Base-by-base conservation (phyloP, 805 yeast species). In the Sugiyamaella qingdaonensis region DNA sequence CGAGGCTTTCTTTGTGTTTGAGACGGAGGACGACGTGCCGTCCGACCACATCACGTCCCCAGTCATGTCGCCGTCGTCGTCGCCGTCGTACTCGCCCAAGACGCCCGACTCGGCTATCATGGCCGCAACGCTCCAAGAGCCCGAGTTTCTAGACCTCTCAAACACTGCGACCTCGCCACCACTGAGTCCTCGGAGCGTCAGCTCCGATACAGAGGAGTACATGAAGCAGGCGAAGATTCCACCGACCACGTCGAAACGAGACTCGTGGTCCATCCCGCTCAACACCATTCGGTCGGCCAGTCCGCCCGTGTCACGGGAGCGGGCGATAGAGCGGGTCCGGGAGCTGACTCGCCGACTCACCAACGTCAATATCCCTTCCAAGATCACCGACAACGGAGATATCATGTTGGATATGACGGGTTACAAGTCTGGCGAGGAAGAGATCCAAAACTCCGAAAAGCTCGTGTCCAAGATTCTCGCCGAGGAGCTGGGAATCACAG, bases 1-100 rank as follows among this genome's bases (percentile, higher is more conserved):
- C 11, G 99, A 94, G 69, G 99, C 98, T 0, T 90, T 90, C 67
- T 94, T 94, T 65, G 98, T 94, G 41, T 92, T 94, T 71, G 96
- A 90, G 64, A 86, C 97, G 1, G 78, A 78, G 37, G 79, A 78
- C 42, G 73, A 72, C 35, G 84, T 94, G 21, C 96, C 97, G 1
- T 75, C 77, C 52, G 86, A 86, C 54, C 77, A 89, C 58, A 80
- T 89, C 59, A 88, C 97, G 0, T 88, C 96, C 0, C 97, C 97
- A 0, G 94, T 90, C 29, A 71, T 86, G 32, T 85, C 95, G 19
- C 92, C 96, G 0, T 64, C 78, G 48, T 59, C 72, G 10, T 71
- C 76, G n/a, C 73, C 76, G 16, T 49, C 59, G 9, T 58, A 63
- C 27, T 59, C 63, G 5, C 61, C 66, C 3, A 50, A 44, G 16